Conservation (phyloP, 2,329 filamentous ascomycete species). For the Ophiostoma pallidulum region DNA sequence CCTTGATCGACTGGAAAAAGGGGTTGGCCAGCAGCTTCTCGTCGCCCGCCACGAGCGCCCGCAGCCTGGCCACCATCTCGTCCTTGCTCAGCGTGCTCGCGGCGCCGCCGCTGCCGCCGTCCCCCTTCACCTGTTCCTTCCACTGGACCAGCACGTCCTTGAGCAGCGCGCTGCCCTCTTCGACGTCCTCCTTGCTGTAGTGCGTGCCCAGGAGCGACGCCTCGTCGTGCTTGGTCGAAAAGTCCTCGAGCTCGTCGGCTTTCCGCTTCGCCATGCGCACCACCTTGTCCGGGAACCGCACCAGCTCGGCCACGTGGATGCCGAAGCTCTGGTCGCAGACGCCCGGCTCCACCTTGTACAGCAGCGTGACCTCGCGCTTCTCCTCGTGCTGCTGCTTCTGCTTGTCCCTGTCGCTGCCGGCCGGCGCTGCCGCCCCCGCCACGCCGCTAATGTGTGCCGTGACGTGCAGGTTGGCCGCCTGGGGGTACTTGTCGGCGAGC, state of each 20-base stretch:
- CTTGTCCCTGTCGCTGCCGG: conserved; percentile 24
- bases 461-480: conserved; percentile 89
- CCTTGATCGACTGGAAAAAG: conserved; percentile 60
- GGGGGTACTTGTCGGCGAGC: conserved; percentile 72
- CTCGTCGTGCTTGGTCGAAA: conserved; percentile 67
- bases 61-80: conserved; percentile 70
- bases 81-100: conserved; percentile 58
- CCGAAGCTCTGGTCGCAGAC: conserved; percentile 97
- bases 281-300: conserved; percentile 93
- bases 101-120: conserved; percentile 22
- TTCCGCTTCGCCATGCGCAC: conserved; percentile 99
- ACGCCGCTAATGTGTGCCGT: conserved; percentile 74
- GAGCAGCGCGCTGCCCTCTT: conserved; percentile 74
- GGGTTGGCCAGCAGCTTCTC: conserved; percentile 53
- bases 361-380: conserved; percentile 79
- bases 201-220: conserved; percentile 35
- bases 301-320: conserved; percentile 94
- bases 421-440: conserved; percentile 24
- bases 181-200: conserved; percentile 77
- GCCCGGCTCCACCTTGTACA: conserved; percentile 94
- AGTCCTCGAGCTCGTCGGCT: conserved; percentile 95
- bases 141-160: conserved; percentile 77
- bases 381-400: conserved; percentile 28
- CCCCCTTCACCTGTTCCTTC: conserved; percentile 62
- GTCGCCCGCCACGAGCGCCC: conserved; percentile 67